Evolutionary conservation across 1,284 basidiomycete genomes (phyloP), one percentile per base, ranked within the genome.

Genomic region (Blastosporella zonata): DNA sequence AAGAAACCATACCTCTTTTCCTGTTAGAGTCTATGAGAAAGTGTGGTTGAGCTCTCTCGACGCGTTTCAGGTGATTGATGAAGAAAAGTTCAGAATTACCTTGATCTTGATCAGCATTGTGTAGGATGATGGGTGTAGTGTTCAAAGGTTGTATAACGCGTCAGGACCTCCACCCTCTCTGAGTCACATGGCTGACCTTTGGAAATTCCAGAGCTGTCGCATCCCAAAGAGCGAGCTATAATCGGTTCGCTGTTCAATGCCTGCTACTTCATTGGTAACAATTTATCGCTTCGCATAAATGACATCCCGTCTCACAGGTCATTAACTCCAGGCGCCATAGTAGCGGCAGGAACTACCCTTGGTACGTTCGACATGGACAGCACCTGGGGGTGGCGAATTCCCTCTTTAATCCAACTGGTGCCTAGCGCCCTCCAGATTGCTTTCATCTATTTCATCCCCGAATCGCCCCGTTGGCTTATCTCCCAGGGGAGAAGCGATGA

Each of bases 31-130:
- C 91, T 95, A 57, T 39, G 29, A 41, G 20, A 25, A 47, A 7
- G 37, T 33, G 9, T n/a, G 47, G 43, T 44, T 58, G 45, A 49
- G 55, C 47, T 50, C 33, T 50, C 36, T 18, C 43, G n/a, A 46
- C 53, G 50, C 49, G 57, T 46, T 43, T 33, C n/a, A 17, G 46
- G 40, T 46, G 22, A 47, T 50, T 25, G 17, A 44, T 44, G 25
- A 46, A 12, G 25, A 17, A 27, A 12, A 13, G 21, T 20, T 25
- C 33, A 53, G 12, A 35, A 73, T 48, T 53, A 83, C 87, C 83
- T 89, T 90, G 61, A 90, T 87, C 77, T 90, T 90, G 69, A 90
- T 89, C 64, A 87, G 66, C 87, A 90, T 90, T 57, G 49, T 71
- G 55, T 57, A 41, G 47, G 38, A 47, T 28, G 20, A 33, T 27